These are phyloP conservation scores for Trichoderma pleuroti DNA, from an alignment of 2,329 filamentous ascomycete genomes.

Conservation along the genomic window DNA sequence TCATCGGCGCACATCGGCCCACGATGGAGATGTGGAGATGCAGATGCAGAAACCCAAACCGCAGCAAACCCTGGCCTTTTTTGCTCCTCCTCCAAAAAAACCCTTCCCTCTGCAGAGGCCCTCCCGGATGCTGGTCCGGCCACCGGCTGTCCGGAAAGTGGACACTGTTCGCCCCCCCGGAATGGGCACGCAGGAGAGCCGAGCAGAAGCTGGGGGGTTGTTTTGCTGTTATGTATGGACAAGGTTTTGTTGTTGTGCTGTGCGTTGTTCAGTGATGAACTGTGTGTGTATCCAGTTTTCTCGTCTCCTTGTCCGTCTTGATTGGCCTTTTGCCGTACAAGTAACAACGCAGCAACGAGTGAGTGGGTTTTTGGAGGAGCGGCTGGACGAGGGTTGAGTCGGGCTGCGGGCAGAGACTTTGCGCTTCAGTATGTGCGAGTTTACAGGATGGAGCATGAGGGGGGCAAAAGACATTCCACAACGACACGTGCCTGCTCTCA, in stretches of 20 bases:
- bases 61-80: background rate
- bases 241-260: background rate
- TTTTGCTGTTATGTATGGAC: background rate
- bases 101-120: background rate
- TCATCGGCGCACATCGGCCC: background rate
- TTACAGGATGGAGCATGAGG: background rate
- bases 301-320: background rate
- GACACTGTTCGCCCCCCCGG: background rate
- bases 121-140: background rate
- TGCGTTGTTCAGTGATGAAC: background rate
- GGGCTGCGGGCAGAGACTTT: background rate
- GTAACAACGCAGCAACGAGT: background rate
- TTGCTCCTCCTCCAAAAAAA: background rate
- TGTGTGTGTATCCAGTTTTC: background rate
- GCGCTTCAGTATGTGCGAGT: background rate
- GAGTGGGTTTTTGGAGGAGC: background rate
- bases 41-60: background rate
- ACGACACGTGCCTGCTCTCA: background rate
- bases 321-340: background rate
- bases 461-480: background rate
- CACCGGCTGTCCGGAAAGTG: conserved; percentile 12
- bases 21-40: background rate
- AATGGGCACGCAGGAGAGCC: background rate
- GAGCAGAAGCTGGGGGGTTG: background rate
- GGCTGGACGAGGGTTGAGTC: background rate